Base-by-base conservation (phyloP, 768 basidiomycete genomes). In the Tylopilus sp. region DNA sequence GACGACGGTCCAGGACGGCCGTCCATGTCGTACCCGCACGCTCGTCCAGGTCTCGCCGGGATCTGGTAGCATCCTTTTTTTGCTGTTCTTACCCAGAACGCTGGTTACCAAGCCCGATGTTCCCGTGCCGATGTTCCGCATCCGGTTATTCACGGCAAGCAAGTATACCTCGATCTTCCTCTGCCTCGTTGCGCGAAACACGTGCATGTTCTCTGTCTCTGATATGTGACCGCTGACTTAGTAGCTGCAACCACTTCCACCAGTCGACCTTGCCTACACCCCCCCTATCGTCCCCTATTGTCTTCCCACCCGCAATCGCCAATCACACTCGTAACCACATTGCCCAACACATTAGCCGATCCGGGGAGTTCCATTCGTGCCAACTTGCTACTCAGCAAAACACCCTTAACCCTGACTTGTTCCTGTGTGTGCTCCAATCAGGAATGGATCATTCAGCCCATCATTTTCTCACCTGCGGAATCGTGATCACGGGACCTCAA, bases 111-210 rank as follows among this genome's bases (percentile, higher is more conserved):
- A 6, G 26, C 42, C 55, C 55, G 53, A 39, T 48, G 57, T 52
- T 61, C 52, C 52, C 63, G 63, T 49, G 42, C 63, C 60, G 57
- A 54, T 42, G 42, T 56, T 54, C 63, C 63, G 63, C 50, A 44
- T 39, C 48, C 53, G 55, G 40, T 47, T 53, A 33, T 53, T 47
- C 53, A 59, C 60, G 60, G 40, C 43, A 47, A 26, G 49, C 47
- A 51, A 15, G 50, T 28, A 47, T 7, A 4, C 15, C 33, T 35
- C 4, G 7, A 18, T 18, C 38, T 39, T 10, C 15, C 33, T 35
- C 4, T 18, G 38, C 38, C 38, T 39, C 18, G 35, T 39, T 20
- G 12, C 31, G 11, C 48, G 7, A 21, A 15, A 10, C 26, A 30
- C 31, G 9, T 44, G 23, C 21, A 26, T 28, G 23, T n/a, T 22